Evolutionary conservation across 495 filamentous ascomycete species (phyloP), one percentile per base, ranked within the genome.

Genomic region (Massariosphaeria phaeospora): DNA sequence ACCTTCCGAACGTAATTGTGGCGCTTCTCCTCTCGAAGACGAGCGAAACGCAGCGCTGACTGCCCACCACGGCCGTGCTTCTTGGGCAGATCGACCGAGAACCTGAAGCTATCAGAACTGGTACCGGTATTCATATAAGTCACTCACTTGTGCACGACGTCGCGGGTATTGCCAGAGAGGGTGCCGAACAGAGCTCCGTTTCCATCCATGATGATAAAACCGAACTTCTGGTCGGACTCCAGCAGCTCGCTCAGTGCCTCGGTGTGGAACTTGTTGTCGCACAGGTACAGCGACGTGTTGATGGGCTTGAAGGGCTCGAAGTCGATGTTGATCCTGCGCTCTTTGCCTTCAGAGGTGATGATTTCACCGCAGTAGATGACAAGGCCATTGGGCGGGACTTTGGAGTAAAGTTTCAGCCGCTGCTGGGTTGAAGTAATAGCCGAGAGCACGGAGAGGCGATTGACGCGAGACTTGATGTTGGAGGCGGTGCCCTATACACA

Each of bases 281-380:
- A 98, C 24, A 98, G 84, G 70, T 98, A 98, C 8, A 98, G 82
- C 9, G 93, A 98, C 4, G 93, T 98, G 72, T 98, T 98, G 81
- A 98, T 97, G 18, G 93, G 91, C 77, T 97, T 98, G 79, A 98
- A 98, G 12, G 93, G 93, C 69, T 98, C 93, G 67, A 98, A 98
- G 66, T 97, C 94, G 68, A 97, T 97, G 73, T 97, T 98, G 75
- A 98, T 93, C 78, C 95, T 97, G 56, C 93, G 80, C 72, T 98
- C 93, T 71, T 98, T 98, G 70, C 93, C 93, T 76, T 98, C 93
- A 8, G 84, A 84, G 13, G 93, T 98, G 75, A 98, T 89, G 70
- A 98, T 96, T 95, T 98, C 93, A 82, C 93, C 93, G 73, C 93
- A 98, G 78, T 98, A 98, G 52, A 98, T 86, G 45, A 98, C 93